Evolutionary conservation across 441 rosid species (phyloP).

Genomic region (Flueggea neowawraea): DNA sequence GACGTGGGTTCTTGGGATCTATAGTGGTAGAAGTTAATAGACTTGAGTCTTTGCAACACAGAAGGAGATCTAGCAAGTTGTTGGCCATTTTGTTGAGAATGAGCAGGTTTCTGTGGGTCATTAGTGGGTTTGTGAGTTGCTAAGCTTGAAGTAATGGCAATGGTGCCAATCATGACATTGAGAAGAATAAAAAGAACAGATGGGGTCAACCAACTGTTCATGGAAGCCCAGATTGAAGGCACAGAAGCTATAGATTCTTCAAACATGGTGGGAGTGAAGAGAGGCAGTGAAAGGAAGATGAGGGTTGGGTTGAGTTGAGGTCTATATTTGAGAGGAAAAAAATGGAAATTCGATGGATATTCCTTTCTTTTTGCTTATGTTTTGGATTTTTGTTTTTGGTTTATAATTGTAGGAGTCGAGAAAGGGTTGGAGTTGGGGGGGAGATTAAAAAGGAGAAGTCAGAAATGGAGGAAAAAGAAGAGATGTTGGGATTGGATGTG

Average conservation of each 20-base stretch:
- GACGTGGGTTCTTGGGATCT: slow-evolving; percentile 47
- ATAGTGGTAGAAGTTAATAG: slow-evolving; percentile 45
- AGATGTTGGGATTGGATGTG: too few relatives aligned
- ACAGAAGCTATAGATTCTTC: slow-evolving; percentile 42
- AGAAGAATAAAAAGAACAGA: slow-evolving; percentile 74
- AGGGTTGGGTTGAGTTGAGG: too few relatives aligned
- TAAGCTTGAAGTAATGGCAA: slow-evolving; percentile 50
- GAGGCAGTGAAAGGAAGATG: too few relatives aligned
- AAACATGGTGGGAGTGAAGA: slow-evolving; percentile 26
- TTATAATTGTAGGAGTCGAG: too few relatives aligned
- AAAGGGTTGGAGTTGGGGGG: too few relatives aligned
- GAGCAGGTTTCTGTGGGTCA: slow-evolving; percentile 4
- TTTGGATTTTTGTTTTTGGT: too few relatives aligned
- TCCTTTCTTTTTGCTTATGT: too few relatives aligned
- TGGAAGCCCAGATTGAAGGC: slow-evolving; percentile 57
- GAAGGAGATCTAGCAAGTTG: slow-evolving; percentile 67
- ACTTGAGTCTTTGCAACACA: slow-evolving; percentile 58
- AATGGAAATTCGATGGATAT: too few relatives aligned
- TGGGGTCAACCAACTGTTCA: slow-evolving; percentile 88
- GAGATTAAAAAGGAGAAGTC: too few relatives aligned
- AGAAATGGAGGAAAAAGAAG: too few relatives aligned
- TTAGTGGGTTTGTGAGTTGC: slow-evolving; percentile 24
- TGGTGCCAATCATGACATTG: slow-evolving; percentile 77
- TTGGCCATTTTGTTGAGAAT: background rate
- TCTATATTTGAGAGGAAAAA: background rate